Percentiles rank a stretch among this genome's conserved stretches.
These are phyloP conservation scores for Hypoxylon intermedium DNA, from an alignment of 495 filamentous ascomycete genomes.

Conservation along the genomic window DNA sequence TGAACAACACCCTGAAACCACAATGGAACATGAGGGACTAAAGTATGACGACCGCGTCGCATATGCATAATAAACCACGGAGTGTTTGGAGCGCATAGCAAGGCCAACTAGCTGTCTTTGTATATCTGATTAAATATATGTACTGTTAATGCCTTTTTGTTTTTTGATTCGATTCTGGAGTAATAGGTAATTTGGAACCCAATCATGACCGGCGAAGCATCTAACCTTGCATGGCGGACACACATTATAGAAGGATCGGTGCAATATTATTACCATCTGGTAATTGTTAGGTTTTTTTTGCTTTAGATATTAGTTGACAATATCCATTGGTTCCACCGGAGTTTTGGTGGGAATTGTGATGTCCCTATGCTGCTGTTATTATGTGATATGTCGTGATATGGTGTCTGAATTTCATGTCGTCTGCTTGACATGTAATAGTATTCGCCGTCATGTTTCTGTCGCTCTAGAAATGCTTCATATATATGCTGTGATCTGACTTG, in stretches of 20 bases:
- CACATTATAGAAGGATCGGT: constrained; percentile 35
- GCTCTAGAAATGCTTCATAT: no score
- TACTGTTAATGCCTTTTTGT: constrained; percentile 32
- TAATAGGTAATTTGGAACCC: constrained; percentile 35
- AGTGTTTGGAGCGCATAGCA: no score
- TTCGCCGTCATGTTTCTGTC: no score
- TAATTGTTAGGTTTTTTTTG: constrained; percentile 28
- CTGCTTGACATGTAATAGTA: no score
- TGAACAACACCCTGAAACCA: constrained; percentile 75
- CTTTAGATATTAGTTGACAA: constrained; percentile 27
- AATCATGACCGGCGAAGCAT: constrained; percentile 39
- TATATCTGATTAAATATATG: constrained; percentile 36
- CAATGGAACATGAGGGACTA: constrained; percentile 71
- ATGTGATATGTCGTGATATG: neutral
- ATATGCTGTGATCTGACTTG: no score
- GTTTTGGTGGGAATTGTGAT: constrained; percentile 6
- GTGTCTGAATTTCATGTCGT: no score
- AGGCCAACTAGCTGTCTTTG: constrained; percentile 25
- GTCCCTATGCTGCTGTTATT: neutral
- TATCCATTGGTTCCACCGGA: constrained; percentile 27
- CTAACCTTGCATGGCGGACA: constrained; percentile 33
- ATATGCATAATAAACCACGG: no score
- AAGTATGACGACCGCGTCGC: constrained; percentile 11
- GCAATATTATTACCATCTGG: constrained; percentile 24
- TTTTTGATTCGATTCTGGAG: neutral